Evolutionary conservation across 768 basidiomycete species (phyloP).

Genomic region (Tulasnella sp.): DNA sequence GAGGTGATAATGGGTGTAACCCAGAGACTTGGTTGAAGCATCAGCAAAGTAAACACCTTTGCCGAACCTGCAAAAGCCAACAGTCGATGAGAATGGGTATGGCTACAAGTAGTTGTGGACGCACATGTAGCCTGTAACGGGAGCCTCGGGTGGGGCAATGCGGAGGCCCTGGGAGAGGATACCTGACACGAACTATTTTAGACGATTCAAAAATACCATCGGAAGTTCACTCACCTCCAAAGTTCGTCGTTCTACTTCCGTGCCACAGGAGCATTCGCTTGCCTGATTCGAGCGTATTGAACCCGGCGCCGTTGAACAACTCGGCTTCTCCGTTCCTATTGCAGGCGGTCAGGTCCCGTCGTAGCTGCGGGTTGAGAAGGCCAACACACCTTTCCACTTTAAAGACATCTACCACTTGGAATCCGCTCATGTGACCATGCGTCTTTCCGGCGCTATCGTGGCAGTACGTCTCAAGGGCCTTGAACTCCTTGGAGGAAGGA

Average conservation of each 20-base stretch:
- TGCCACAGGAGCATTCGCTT: slow-evolving; percentile 61
- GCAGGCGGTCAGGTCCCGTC: not conserved
- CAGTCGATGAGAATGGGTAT: not conserved
- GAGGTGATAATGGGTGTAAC: slow-evolving; percentile 40
- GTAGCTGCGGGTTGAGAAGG: not conserved
- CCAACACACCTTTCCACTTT: slow-evolving; percentile 51
- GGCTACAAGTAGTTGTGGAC: slow-evolving; percentile 36
- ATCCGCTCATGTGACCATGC: slow-evolving; percentile 45
- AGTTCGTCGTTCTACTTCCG: slow-evolving; percentile 60
- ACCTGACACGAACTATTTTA: slow-evolving; percentile 38
- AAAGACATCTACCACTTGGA: slow-evolving; percentile 49
- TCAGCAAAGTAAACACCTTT: slow-evolving; percentile 66
- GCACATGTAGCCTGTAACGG: slow-evolving; percentile 37
- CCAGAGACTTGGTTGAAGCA: slow-evolving; percentile 36
- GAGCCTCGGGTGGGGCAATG: slow-evolving; percentile 60
- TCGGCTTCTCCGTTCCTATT: slow-evolving; percentile 41
- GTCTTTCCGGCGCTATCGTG: slow-evolving; percentile 57
- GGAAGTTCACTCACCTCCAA: slow-evolving; percentile 40
- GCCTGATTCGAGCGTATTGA: slow-evolving; percentile 45
- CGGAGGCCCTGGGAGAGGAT: slow-evolving; percentile 61
- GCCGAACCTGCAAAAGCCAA: slow-evolving; percentile 55
- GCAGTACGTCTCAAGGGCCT: slow-evolving; percentile 48
- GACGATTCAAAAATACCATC: not conserved
- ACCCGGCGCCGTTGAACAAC: slow-evolving; percentile 49
- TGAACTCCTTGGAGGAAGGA: slow-evolving; percentile 46